phyloP scores from a whole-genome alignment of 768 basidiomycete species.

The Russula sp. region DNA sequence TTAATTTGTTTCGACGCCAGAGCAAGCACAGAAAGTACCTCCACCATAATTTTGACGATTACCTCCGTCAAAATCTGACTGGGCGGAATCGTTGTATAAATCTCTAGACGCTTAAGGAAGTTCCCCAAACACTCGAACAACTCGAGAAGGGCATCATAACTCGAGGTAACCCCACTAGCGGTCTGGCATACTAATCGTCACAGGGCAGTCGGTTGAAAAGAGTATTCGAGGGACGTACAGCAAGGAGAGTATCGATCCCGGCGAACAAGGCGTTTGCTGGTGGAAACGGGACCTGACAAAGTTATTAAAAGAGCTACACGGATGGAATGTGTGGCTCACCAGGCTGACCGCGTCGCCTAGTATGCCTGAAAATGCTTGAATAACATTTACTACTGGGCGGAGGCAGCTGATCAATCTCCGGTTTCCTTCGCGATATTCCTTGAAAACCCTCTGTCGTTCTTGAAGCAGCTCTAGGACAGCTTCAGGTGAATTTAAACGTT shows the following conservation, averaged over 20 bases:
- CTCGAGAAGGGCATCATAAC: neutral
- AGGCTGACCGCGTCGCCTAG: no score
- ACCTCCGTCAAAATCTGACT: neutral
- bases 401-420: no score
- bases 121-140: neutral
- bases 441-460: no score
- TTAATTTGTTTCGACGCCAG: neutral
- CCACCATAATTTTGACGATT: neutral
- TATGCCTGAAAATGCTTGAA: no score
- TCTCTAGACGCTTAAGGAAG: neutral
- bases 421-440: no score
- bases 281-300: neutral
- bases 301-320: no score
- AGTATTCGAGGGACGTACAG: neutral
- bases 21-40: neutral
- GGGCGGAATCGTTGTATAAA: neutral
- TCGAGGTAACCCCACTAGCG: neutral
- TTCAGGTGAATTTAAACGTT: no score
- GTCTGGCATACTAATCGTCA: neutral
- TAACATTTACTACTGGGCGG: no score
- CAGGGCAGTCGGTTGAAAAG: neutral
- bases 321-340: no score
- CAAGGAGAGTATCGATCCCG: neutral
- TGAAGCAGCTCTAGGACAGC: no score
- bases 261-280: neutral